phyloP scores from a whole-genome alignment of 257 asterid genomes.

The Przewalskia tangutica region DNA sequence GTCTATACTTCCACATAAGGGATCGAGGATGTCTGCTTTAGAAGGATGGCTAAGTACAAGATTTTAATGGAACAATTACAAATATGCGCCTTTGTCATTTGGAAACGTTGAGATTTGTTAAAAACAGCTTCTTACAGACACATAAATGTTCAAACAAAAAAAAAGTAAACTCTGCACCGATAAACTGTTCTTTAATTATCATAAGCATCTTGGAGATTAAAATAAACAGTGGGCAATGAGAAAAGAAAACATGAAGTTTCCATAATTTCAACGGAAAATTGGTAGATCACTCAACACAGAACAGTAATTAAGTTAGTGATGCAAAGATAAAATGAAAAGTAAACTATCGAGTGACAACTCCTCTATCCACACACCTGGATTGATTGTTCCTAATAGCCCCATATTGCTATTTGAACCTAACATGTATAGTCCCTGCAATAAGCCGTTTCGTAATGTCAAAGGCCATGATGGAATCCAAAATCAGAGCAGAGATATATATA shows the following conservation, averaged over 20 bases:
- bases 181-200: background rate
- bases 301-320: background rate
- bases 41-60: background rate
- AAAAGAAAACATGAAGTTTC: background rate
- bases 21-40: background rate
- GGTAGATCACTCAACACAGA: background rate
- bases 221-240: background rate
- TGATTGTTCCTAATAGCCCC: slow-evolving; percentile 39
- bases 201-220: background rate
- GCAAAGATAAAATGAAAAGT: background rate
- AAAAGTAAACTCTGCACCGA: background rate
- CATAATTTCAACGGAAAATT: background rate
- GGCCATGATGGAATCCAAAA: background rate
- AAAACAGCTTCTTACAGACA: background rate
- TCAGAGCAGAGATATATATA: background rate
- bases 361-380: slow-evolving; percentile 36
- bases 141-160: background rate
- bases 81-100: background rate
- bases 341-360: background rate
- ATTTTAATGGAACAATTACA: background rate
- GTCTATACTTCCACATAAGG: background rate
- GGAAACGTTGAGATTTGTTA: background rate
- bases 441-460: background rate
- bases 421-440: slow-evolving; percentile 45
- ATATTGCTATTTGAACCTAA: slow-evolving; percentile 39